Conservation (phyloP, 331 rosid genomes). For the Pyracantha coccinea region DNA sequence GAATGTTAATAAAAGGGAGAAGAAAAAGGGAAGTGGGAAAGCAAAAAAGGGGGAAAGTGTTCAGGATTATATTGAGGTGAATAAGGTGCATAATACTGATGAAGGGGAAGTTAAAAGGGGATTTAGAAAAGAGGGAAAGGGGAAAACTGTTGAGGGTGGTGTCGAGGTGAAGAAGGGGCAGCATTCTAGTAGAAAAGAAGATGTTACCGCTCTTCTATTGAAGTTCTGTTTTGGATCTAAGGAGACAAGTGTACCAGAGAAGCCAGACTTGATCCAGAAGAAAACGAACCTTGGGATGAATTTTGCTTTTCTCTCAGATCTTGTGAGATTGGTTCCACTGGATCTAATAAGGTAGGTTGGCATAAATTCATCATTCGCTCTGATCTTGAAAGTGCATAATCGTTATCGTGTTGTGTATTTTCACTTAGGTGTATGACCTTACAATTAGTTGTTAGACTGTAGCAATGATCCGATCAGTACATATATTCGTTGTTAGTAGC, state of each 20-base stretch:
- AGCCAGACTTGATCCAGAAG: slow-evolving; percentile 16
- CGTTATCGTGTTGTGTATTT: neutral
- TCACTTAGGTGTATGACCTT: neutral
- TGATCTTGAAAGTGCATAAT: neutral
- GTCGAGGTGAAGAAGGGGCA: too few relatives aligned
- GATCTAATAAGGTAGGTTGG: slow-evolving; percentile 22
- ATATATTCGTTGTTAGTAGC: neutral
- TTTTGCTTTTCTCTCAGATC: slow-evolving; percentile 3
- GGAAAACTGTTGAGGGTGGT: too few relatives aligned
- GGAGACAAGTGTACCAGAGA: slow-evolving; percentile 10
- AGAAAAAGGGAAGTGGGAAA: too few relatives aligned
- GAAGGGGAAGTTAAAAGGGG: too few relatives aligned
- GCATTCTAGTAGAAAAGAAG: too few relatives aligned
- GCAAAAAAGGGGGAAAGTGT: too few relatives aligned
- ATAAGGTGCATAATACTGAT: too few relatives aligned
- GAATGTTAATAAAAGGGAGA: neutral
- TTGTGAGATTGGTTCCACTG: slow-evolving; percentile 8
- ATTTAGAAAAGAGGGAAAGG: too few relatives aligned
- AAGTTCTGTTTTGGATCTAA: slow-evolving; percentile 11
- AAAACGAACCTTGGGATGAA: slow-evolving; percentile 29
- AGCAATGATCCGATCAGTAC: neutral
- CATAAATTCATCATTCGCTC: neutral
- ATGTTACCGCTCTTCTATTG: slow-evolving; percentile 5
- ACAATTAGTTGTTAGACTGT: neutral
- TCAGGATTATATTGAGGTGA: too few relatives aligned